Evolutionary conservation across 208 protist genomes (phyloP), one percentile per base, ranked within the genome.

Genomic region (Trypanosomatidae sp.): DNA sequence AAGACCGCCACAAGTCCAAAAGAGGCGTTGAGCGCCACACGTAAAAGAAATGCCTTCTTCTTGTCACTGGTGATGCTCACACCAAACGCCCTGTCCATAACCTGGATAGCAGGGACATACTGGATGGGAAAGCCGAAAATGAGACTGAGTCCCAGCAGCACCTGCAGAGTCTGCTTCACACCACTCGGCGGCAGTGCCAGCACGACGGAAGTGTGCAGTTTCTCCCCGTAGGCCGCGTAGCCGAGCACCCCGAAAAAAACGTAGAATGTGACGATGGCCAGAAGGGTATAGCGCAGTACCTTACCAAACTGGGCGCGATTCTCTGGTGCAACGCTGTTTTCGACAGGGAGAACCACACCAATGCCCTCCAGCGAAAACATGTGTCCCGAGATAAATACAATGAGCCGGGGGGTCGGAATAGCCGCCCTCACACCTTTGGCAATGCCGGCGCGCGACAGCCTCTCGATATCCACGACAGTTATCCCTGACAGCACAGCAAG

Each of bases 331-430:
- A 95, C 58, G 74, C 83, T 92, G 77, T 95, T 93, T 72, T 95
- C 84, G 25, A 95, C 88, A 7, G 91, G 88, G 9, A 95, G 71
- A 22, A 95, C 85, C 3, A 92, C 69, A 22, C 88, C 85, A 66
- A 93, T 91, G 36, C 87, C 91, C 76, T 95, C 88, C 25, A 95
- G 76, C 5, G 88, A 86, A 72, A 93, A 92, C 81, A 92, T 91
- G 78, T 95, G 88, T 3, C 88, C 87, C 5, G 87, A 89, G 13
- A 95, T 62, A 74, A 93, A 95, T 13, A 92, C 77, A 62, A 92
- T 49, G 39, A 92, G 74, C 1, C 83, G 77, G 39, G 83, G 72
- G 4, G 83, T 83, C 17, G 81, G 83, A 25, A 86, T 69, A 28
- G 76, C 66, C 39, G 82, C 74, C 12, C 62, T 22, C 4, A 84